Evolutionary conservation across 1,284 basidiomycete genomes (phyloP).

Genomic region (Omphalotus olearius): DNA sequence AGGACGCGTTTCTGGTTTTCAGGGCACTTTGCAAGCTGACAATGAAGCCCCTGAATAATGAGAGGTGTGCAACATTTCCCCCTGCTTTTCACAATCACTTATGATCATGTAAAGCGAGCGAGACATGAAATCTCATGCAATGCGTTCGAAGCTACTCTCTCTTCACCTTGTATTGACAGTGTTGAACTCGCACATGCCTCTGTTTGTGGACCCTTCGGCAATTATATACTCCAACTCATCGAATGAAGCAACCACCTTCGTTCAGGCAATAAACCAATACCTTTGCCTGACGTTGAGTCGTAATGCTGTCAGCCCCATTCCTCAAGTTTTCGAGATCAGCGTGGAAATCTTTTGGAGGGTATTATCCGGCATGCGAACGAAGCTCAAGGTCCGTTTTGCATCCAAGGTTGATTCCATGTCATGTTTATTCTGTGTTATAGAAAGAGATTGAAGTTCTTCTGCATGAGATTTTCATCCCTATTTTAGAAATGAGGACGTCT

Average conservation of each 20-base stretch:
- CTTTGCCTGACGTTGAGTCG: conserved; percentile 91
- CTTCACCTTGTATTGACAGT: conserved; percentile 92
- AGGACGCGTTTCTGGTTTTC: conserved; percentile 96
- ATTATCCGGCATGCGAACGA: conserved; percentile 89
- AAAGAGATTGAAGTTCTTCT: conserved; percentile 99
- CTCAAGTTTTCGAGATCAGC: conserved; percentile 96
- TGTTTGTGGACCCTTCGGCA: conserved; percentile 83
- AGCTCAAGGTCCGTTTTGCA: conserved; percentile 71
- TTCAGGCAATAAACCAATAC: conserved; percentile 93
- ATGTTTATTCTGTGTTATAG: conserved; percentile 34
- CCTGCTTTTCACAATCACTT: neutral
- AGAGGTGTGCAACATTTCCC: conserved; percentile 58
- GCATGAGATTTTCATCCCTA: conserved; percentile 98
- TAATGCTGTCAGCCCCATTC: conserved; percentile 94
- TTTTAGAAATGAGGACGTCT: conserved; percentile 96
- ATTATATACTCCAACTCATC: conserved; percentile 87
- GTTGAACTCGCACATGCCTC: conserved; percentile 83
- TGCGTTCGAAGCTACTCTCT: conserved; percentile 92
- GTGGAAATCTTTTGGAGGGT: conserved; percentile 99
- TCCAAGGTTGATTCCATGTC: conserved; percentile 6
- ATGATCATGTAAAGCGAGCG: conserved; percentile 61
- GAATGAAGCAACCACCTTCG: conserved; percentile 82
- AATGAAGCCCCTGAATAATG: conserved; percentile 93
- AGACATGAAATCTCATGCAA: conserved; percentile 90
- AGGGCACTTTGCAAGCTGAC: conserved; percentile 93